phyloP scores from a whole-genome alignment of 2,329 filamentous ascomycete genomes.

The Neurospora sp. region DNA sequence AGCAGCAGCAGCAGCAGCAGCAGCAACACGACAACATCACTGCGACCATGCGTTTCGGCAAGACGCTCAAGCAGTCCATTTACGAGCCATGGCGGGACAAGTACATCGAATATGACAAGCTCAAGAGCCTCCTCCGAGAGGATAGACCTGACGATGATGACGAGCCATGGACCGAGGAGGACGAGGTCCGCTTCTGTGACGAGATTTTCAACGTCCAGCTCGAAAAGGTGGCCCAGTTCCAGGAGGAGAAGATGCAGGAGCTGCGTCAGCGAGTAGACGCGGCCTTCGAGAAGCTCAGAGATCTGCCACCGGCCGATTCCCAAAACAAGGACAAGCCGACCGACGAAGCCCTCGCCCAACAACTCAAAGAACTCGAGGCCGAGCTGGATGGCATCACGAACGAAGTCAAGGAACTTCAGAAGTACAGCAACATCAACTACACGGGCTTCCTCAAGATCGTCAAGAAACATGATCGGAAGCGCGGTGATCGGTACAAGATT shows the following conservation, averaged over 20 bases:
- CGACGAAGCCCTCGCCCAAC: conserved; percentile 35
- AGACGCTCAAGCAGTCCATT: conserved; percentile 68
- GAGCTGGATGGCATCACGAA: conserved; percentile 84
- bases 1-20: background rate
- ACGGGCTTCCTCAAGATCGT: conserved; percentile 96
- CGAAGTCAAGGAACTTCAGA: conserved; percentile 87
- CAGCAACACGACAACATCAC: background rate
- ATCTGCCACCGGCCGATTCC: conserved; percentile 64
- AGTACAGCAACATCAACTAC: conserved; percentile 93
- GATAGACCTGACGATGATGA: conserved; percentile 51
- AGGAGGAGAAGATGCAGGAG: conserved; percentile 60
- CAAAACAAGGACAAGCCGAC: conserved; percentile 37
- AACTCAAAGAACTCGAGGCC: conserved; percentile 60
- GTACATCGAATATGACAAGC: conserved; percentile 92
- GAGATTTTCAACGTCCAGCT: conserved; percentile 91
- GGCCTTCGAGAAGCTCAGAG: conserved; percentile 62
- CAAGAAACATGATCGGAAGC: conserved; percentile 96
- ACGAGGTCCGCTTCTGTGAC: conserved; percentile 89
- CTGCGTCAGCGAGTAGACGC: conserved; percentile 45
- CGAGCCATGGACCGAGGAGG: conserved; percentile 77
- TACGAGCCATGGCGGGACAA: conserved; percentile 85
- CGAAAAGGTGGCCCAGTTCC: conserved; percentile 88
- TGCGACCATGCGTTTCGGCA: conserved; percentile 77
- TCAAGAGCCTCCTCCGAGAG: conserved; percentile 82
- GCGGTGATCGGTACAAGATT: conserved; percentile 77